Percentiles rank a stretch among this genome's conserved stretches.
These are phyloP conservation scores for Xerocomus nothofagi DNA, from an alignment of 1,284 basidiomycete species.

Conservation along the genomic window DNA sequence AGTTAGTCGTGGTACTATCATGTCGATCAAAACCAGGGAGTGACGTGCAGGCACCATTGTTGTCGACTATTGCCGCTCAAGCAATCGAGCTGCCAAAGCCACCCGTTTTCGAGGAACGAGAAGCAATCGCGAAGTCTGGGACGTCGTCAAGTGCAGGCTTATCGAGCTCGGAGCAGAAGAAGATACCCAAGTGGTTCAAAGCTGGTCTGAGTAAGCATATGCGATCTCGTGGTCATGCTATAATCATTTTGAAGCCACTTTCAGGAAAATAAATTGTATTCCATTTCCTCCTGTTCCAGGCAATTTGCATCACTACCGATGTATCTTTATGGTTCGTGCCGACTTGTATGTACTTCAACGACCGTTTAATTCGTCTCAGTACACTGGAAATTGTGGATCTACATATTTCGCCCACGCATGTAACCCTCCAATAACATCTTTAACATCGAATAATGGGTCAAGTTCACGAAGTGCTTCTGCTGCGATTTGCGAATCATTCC, in stretches of 20 bases:
- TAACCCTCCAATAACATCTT: constrained; percentile 80
- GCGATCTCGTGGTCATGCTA: neutral
- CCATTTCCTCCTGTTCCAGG: neutral
- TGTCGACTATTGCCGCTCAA: constrained; percentile 51
- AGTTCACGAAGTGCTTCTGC: constrained; percentile 59
- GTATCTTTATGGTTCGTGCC: constrained; percentile 4
- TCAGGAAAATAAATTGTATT: constrained; percentile 25
- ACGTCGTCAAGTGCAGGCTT: constrained; percentile 28
- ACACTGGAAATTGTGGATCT: constrained; percentile 75
- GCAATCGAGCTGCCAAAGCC: constrained; percentile 65
- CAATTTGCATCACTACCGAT: constrained; percentile 4
- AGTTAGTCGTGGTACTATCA: neutral
- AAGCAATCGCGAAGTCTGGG: constrained; percentile 13
- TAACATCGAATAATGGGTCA: constrained; percentile 40
- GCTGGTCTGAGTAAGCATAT: constrained; percentile 49
- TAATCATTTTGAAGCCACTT: constrained; percentile 6
- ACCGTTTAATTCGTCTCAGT: constrained; percentile 45
- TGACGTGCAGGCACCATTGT: constrained; percentile 62
- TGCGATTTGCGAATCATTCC: constrained; percentile 93
- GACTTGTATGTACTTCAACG: constrained; percentile 11
- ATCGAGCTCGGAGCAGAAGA: constrained; percentile 42
- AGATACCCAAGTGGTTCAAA: constrained; percentile 76
- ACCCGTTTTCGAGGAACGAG: constrained; percentile 34
- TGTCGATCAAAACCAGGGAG: constrained; percentile 39
- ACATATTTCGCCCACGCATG: constrained; percentile 74